These are phyloP conservation scores for Vigna nakashimae DNA, from an alignment of 306 rosid genomes.

Conservation along the genomic window DNA sequence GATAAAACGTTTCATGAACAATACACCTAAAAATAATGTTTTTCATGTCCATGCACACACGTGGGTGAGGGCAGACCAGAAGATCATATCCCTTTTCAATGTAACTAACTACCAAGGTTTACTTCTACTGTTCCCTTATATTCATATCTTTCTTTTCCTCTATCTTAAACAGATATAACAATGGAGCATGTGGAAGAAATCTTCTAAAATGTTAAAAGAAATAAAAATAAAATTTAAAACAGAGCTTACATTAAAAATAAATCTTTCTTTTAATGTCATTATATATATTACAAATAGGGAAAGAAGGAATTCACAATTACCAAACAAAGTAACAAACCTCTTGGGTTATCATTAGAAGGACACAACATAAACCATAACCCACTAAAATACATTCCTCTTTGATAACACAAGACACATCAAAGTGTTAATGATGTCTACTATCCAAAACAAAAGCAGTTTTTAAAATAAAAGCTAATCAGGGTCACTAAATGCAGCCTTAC, in stretches of 20 bases:
- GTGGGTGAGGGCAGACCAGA: neutral
- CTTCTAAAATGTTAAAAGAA: slow-evolving; percentile 7
- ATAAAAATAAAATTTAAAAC: slow-evolving; percentile 8
- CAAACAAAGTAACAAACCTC: neutral
- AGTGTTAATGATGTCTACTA: neutral
- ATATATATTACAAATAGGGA: neutral
- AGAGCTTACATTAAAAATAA: neutral
- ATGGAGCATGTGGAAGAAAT: neutral
- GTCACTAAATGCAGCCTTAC: neutral
- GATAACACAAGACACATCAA: slow-evolving; percentile 11
- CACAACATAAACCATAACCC: slow-evolving; percentile 5
- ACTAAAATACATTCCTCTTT: neutral
- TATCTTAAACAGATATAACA: slow-evolving; percentile 9
- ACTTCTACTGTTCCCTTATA: slow-evolving; percentile 20
- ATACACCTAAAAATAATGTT: slow-evolving; percentile 9
- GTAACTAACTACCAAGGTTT: neutral
- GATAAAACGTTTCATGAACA: slow-evolving; percentile 13
- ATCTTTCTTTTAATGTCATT: neutral
- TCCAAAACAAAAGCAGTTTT: neutral
- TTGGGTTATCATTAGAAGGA: neutral
- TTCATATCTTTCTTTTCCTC: neutral
- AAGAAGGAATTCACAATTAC: neutral
- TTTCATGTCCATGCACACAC: neutral
- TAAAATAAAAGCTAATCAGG: neutral
- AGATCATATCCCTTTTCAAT: slow-evolving; percentile 1